Base-by-base conservation (phyloP, 2,329 filamentous ascomycete species). In the Balansia obtecta region DNA sequence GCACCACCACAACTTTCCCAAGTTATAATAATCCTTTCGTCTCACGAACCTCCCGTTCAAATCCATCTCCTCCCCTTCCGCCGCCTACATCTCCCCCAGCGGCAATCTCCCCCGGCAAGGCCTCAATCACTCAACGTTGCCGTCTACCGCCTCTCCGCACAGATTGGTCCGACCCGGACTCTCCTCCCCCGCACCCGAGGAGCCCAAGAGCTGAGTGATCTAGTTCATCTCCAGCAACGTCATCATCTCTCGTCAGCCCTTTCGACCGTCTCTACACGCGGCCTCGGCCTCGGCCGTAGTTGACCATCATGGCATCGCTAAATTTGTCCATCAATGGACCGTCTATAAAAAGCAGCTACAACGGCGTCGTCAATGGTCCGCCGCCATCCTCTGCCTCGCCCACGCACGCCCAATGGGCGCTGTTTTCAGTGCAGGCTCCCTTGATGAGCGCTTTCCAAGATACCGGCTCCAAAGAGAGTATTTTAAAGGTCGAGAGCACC, bases 381-480 rank as follows among this genome's bases (percentile, higher is more conserved):
- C 65, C 71, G 48, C 65, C 71, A 27, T 69, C 74, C 34, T 73
- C 76, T 37, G 75, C 74, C 63, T 95, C 90, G 45, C 78, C 87
- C 39, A 95, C 89, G 45, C 87, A 86, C 63, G 89, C 80, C 55
- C 87, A 91, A 73, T 98, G 93, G 93, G 91, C 88, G 18, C 74
- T 98, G 54, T 95, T 94, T 71, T 86, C 87, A 8, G 93, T 98
- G 40, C 87, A 93, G 65, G 87, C 91, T 53, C 93, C 93, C 50
- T 79, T 98, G 40, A 78, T 88, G 65, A 97, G 86, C 71, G 90
- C 90, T 53, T 98, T 98, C 67, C 88, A 95, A 69, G 87, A 93
- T 64, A 76, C 80, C 51, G 84, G 80, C 39, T 76, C 81, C 57
- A 97, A 96, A 71, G 91, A 97, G 71, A 97, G 91, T 67, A 80